A percentile compares a stretch with the other conserved stretches of the same genome.
These are phyloP conservation scores for Rhinocladiella similis DNA, from an alignment of 2,329 filamentous ascomycete species.

Conservation along the genomic window DNA sequence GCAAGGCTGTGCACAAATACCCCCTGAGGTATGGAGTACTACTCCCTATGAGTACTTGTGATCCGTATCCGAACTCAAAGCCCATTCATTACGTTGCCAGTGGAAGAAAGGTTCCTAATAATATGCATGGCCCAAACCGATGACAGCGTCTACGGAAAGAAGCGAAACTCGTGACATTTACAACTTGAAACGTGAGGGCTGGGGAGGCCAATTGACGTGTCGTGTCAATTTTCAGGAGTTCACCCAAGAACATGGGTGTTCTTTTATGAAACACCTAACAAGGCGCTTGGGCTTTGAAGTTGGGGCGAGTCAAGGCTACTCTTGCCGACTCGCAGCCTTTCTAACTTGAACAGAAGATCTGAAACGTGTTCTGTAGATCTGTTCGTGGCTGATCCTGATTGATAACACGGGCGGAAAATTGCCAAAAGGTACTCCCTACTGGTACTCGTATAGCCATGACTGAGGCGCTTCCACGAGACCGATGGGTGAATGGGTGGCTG, in stretches of 20 bases:
- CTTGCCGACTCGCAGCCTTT: not conserved
- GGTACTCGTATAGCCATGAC: too few relatives aligned
- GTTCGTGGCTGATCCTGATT: not conserved
- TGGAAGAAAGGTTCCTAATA: not conserved
- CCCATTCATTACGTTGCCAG: too few relatives aligned
- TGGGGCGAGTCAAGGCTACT: not conserved
- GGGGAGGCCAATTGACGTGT: not conserved
- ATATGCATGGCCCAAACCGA: not conserved
- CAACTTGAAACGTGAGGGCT: not conserved
- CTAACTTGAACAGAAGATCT: not conserved
- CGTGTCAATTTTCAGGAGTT: slow-evolving; percentile 1
- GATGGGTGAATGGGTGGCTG: too few relatives aligned
- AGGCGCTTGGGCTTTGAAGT: not conserved
- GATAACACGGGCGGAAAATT: not conserved
- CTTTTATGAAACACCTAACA: not conserved
- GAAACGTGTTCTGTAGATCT: not conserved
- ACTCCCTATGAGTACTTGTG: too few relatives aligned
- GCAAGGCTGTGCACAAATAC: not conserved
- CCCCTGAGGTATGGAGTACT: too few relatives aligned
- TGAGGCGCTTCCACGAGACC: too few relatives aligned
- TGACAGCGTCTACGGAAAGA: not conserved
- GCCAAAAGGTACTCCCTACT: not conserved
- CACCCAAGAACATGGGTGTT: not conserved
- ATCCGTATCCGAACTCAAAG: too few relatives aligned
- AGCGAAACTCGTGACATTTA: not conserved